Evolutionary conservation across 345 rosid genomes (phyloP).

Genomic region (Hevea brasiliensis): DNA sequence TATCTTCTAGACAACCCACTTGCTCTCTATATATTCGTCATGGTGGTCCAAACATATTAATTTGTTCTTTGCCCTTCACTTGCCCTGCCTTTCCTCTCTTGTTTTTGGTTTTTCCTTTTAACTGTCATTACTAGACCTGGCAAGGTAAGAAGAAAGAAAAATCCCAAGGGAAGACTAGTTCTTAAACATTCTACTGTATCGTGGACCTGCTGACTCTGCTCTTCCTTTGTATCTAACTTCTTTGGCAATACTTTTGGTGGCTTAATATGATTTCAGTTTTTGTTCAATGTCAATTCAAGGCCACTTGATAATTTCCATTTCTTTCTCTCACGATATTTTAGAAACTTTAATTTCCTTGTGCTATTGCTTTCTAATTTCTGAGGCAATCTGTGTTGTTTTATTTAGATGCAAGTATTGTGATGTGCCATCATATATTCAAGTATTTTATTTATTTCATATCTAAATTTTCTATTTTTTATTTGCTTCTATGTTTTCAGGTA

Average conservation of each 20-base stretch:
- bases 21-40: conserved; percentile 14
- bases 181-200: neutral
- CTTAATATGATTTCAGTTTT: neutral
- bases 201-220: neutral
- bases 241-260: conserved; percentile 1
- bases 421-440: neutral
- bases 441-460: too few relatives aligned
- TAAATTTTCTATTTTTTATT: neutral
- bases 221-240: neutral
- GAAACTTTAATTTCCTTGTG: neutral
- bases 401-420: neutral
- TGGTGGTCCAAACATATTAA: conserved; percentile 18
- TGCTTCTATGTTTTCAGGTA: neutral
- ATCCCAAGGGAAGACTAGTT: neutral
- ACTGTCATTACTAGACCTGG: neutral
- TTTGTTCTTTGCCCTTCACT: conserved; percentile 17
- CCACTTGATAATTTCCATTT: neutral
- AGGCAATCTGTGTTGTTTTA: conserved; percentile 7
- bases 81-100: conserved; percentile 35
- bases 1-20: conserved; percentile 11
- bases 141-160: neutral
- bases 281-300: neutral
- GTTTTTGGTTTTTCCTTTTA: neutral
- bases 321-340: neutral
- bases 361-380: neutral